These are phyloP conservation scores for Globisporangium apiculatum DNA, from an alignment of 352 stramenopile species.

Conservation along the genomic window DNA sequence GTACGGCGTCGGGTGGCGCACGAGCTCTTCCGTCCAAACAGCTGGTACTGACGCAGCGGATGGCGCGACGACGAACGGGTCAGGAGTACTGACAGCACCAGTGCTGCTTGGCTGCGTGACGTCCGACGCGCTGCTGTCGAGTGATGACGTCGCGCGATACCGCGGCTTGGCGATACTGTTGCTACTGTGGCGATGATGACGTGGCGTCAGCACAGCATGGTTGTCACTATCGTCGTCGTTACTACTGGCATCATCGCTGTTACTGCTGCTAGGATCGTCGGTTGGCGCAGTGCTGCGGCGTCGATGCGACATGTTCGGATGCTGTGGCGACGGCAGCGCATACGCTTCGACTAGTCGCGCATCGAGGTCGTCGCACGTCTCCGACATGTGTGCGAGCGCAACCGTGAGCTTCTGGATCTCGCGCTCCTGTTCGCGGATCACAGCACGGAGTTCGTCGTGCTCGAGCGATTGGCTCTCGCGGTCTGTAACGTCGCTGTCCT, in stretches of 20 bases:
- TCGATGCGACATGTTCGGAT: not conserved
- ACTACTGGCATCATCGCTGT: not conserved
- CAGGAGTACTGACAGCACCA: not conserved
- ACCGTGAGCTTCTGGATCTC: constrained; percentile 35
- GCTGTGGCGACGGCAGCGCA: constrained; percentile 2
- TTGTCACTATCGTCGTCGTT: not conserved
- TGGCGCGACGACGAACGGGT: too few species aligned
- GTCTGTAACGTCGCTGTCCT: not conserved
- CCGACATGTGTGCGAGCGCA: constrained; percentile 24
- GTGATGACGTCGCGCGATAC: constrained; percentile 1
- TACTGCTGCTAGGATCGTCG: not conserved
- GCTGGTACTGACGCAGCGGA: not conserved
- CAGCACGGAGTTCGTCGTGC: constrained; percentile 43
- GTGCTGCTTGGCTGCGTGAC: constrained; percentile 13
- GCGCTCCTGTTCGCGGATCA: constrained; percentile 55
- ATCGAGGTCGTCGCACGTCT: constrained; percentile 28
- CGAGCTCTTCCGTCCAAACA: constrained; percentile 52
- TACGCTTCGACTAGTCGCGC: constrained; percentile 7
- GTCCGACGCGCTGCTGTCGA: constrained; percentile 6
- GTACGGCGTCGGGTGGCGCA: constrained; percentile 61
- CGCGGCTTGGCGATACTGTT: not conserved
- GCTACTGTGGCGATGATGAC: not conserved
- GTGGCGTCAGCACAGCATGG: not conserved
- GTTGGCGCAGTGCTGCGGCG: too few species aligned
- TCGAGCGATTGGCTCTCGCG: constrained; percentile 28